Base-by-base conservation (phyloP, 2,329 filamentous ascomycete species). In the Bipolaris victoriae region DNA sequence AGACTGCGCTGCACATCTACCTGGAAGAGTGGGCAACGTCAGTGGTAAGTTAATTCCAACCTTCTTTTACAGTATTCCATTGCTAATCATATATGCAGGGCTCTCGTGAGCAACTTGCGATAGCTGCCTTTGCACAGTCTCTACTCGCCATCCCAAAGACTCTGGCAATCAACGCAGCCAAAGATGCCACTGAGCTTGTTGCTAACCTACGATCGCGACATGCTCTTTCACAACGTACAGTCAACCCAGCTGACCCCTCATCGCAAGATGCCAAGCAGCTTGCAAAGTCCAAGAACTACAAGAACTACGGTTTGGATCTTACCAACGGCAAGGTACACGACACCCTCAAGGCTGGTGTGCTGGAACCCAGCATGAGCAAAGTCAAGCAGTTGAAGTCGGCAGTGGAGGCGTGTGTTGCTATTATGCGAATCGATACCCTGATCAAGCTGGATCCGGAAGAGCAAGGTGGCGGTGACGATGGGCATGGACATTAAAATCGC, bases 1-100 rank as follows among this genome's bases (percentile, higher is more conserved):
- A 99, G 83, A 98, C 95, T n/a, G 95, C 95, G 47, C 86, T 99
- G 65, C 95, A 98, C 82, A 99, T 99, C 76, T 99, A 98, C 81
- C 86, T 99, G 33, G 95, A 99, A 82, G 95, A 99, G 80, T 99
- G 96, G 79, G 95, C 95, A 51, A 94, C 95, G 69, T 98, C 95
- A 36, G 94, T 99, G 61, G 92, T 86, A 81, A 70, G 83, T 82
- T 36, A 20, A 11, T 41, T 31, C 26, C 3, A 31, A 47, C 36
- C 31, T 49, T 20, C 20, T 10, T 37, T 18, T 6, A 16, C 26
- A n/a, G 36, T 13, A 33, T 36, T 22, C 9, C 33, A 11, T 31
- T 29, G 45, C 65, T 63, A 52, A 64, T 16, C 31, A 39, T 40
- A 6, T 15, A 45, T 13, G 7, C 62, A 86, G 84, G 86, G 94